Evolutionary conservation across 306 rosid species (phyloP).

Genomic region (Cucurbita ficifolia): DNA sequence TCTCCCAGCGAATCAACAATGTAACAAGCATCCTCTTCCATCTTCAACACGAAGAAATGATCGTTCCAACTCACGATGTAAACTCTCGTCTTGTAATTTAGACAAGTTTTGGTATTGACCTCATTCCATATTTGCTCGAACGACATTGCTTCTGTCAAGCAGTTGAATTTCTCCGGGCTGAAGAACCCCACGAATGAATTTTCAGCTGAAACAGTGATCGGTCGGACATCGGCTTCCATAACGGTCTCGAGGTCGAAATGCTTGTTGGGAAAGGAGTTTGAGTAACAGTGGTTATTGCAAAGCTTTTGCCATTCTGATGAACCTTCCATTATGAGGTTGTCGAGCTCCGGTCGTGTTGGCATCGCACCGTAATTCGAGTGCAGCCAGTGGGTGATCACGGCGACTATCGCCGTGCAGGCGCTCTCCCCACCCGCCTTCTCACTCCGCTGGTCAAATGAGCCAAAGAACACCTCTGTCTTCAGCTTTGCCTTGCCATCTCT

Average conservation of each 20-base stretch:
- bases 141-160: slow-evolving; percentile 61
- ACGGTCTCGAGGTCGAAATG: slow-evolving; percentile 72
- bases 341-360: slow-evolving; percentile 43
- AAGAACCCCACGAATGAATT: slow-evolving; percentile 61
- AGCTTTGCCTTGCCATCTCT: slow-evolving; percentile 51
- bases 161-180: slow-evolving; percentile 51
- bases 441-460: slow-evolving; percentile 65
- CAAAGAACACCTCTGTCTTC: slow-evolving; percentile 44
- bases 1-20: slow-evolving; percentile 58
- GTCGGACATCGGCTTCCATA: slow-evolving; percentile 42
- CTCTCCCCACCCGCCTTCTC: slow-evolving; percentile 49
- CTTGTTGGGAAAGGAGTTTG: slow-evolving; percentile 38
- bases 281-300: slow-evolving; percentile 25
- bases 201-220: slow-evolving; percentile 24
- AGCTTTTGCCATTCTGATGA: slow-evolving; percentile 57
- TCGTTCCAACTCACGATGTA: slow-evolving; percentile 89
- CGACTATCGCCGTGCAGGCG: slow-evolving; percentile 61
- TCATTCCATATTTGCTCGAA: slow-evolving; percentile 57
- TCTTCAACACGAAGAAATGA: slow-evolving; percentile 67
- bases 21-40: slow-evolving; percentile 45
- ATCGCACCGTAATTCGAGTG: slow-evolving; percentile 22
- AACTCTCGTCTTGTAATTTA: slow-evolving; percentile 15
- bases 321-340: slow-evolving; percentile 50
- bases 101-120: slow-evolving; percentile 15
- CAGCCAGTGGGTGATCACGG: slow-evolving; percentile 75